A percentile compares a stretch with the other conserved stretches of the same genome.
Evolutionary conservation across 2,329 filamentous ascomycete species (phyloP).

Genomic region (Diaporthe destruens): DNA sequence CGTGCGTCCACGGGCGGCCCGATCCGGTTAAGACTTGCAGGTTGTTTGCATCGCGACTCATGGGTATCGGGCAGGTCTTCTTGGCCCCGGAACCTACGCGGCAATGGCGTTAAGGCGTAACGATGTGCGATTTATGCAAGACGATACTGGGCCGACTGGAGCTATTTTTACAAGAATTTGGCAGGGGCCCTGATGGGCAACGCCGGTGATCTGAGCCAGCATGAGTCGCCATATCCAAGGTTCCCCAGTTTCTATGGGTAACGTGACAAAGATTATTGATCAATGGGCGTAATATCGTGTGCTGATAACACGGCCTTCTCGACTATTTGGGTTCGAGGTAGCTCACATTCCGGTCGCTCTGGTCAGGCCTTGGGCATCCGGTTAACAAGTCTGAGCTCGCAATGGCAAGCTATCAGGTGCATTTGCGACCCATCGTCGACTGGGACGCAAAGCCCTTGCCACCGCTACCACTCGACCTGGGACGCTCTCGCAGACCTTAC

Average conservation of each 20-base stretch:
- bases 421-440: neutral
- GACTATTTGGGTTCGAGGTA: conserved; percentile 1
- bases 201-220: conserved; percentile 15
- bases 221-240: conserved; percentile 6
- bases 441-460: conserved; percentile 24
- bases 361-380: too few relatives aligned
- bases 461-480: conserved; percentile 12
- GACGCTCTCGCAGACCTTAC: neutral
- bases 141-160: neutral
- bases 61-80: conserved; percentile 4
- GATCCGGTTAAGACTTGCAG: conserved; percentile 30
- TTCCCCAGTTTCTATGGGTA: conserved; percentile 6
- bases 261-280: neutral
- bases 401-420: conserved; percentile 19
- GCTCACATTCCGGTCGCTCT: neutral
- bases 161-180: conserved; percentile 24
- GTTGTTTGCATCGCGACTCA: conserved; percentile 16
- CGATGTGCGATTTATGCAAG: conserved; percentile 27
- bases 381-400: neutral
- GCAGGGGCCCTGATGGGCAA: conserved; percentile 12
- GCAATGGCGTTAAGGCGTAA: conserved; percentile 21
- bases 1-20: conserved; percentile 8
- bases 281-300: neutral
- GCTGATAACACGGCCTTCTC: neutral
- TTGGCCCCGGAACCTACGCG: conserved; percentile 12